Evolutionary conservation across 495 filamentous ascomycete species (phyloP).

Genomic region (Xylaria flabelliformis): DNA sequence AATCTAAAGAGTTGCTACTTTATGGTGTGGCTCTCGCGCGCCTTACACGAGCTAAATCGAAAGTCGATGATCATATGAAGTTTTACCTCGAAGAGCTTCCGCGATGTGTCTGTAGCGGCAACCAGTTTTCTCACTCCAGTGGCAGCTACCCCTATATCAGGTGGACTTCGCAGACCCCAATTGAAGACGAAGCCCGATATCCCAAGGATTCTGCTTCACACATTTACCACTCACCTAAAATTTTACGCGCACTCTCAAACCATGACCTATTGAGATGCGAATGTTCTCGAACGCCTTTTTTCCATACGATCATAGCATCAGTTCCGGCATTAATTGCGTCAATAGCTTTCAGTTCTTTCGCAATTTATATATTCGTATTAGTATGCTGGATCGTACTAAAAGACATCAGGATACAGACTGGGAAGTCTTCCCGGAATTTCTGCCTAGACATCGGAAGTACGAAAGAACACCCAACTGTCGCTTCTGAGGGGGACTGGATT

Average conservation of each 20-base stretch:
- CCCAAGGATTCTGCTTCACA: neutral
- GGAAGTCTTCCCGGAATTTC: neutral
- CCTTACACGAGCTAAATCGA: neutral
- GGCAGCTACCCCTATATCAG: neutral
- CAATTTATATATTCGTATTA: neutral
- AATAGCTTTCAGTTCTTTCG: neutral
- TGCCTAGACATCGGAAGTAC: neutral
- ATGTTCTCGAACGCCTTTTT: neutral
- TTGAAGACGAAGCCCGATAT: neutral
- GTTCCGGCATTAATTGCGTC: neutral
- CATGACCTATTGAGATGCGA: neutral
- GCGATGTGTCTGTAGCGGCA: neutral
- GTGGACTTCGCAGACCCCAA: neutral
- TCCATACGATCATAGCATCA: neutral
- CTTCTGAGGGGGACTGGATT: constrained; percentile 1
- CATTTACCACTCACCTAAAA: neutral
- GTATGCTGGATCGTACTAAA: neutral
- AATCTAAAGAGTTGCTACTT: neutral
- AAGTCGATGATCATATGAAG: neutral
- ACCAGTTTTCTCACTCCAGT: neutral
- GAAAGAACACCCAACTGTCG: neutral
- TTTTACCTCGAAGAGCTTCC: constrained; percentile 8
- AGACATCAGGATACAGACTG: neutral
- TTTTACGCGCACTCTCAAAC: neutral
- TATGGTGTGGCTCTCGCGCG: neutral